Evolutionary conservation across 78 protist species (phyloP), one percentile per base, ranked within the genome.

Genomic region (Salpingoeca rosetta): DNA sequence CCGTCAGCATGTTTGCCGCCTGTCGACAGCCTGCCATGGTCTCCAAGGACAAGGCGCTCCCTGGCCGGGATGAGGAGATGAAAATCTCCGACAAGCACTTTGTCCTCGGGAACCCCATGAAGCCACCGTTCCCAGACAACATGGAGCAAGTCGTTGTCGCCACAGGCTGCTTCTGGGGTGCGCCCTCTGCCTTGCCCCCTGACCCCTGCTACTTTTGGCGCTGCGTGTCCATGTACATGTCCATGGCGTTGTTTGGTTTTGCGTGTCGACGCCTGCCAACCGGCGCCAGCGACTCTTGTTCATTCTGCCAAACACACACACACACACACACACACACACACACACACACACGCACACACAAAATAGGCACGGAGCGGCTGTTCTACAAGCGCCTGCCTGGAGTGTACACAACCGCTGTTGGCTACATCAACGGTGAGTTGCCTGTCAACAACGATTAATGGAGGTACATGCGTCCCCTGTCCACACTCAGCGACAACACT

Each of bases 91-190:
- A 73, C 77, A 10, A 35, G 3, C 77, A 73, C 36, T 73, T 73
- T 24, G 28, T 73, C 28, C 77, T 73, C 40, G 3, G 12, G 26
- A 35, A 24, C 12, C 77, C 77, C 40, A 24, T 73, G 37, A 35
- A 82, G n/a, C 31, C 75, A 82, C 35, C 22, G 31, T 44, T 82
- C 84, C 44, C 39, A 36, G 84, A 51, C 17, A 17, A 65, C 35
- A 44, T 80, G 51, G 73, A 80, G 31, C 39, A 44, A 11, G 36
- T 44, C 0, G 37, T 40, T 24, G n/a, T 65, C 42, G 85, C 77
- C 77, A 51, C 42, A 37, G 86, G 86, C 79, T 83, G 86, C 86
- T 83, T 83, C 35, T 83, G 86, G 86, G 84, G 84, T 35, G 11
- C 45, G 7, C 57, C 76, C 27, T 27, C 85, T 40, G 10, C 28